Percentiles rank a stretch among this genome's conserved stretches.
Evolutionary conservation across 768 basidiomycete genomes (phyloP).

Genomic region (Tylopilus vinaceipallidus): DNA sequence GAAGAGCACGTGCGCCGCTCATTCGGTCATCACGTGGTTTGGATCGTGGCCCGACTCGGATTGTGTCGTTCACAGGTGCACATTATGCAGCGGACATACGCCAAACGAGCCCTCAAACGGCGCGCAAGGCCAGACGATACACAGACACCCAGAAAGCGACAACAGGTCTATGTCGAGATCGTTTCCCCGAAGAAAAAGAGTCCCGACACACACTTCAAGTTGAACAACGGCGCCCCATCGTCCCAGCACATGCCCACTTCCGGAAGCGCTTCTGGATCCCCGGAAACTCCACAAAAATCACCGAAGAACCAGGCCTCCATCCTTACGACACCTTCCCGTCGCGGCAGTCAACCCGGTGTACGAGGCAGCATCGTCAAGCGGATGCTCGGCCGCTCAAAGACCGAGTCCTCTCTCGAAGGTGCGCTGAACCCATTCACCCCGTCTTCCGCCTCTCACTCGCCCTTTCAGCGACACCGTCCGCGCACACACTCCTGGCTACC

Average conservation of each 20-base stretch:
- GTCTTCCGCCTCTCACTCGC: background rate
- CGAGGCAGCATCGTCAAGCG: slow-evolving; percentile 54
- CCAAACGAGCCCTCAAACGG: slow-evolving; percentile 24
- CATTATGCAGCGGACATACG: slow-evolving; percentile 38
- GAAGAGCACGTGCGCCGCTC: no score
- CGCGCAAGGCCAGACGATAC: background rate
- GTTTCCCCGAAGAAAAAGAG: slow-evolving; percentile 10
- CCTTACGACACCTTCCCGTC: slow-evolving; percentile 2
- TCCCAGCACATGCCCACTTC: no score
- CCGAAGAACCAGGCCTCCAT: slow-evolving; percentile 46
- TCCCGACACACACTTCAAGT: no score
- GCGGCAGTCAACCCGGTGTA: slow-evolving; percentile 33
- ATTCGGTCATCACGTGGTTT: no score
- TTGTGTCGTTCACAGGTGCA: no score
- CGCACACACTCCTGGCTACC: background rate
- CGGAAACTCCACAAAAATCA: slow-evolving; percentile 7
- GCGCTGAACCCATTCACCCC: background rate
- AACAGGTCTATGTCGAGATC: slow-evolving; percentile 32
- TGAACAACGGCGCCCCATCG: no score
- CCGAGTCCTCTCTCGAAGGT: slow-evolving; percentile 51
- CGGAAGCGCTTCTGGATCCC: background rate
- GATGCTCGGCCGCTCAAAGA: slow-evolving; percentile 70
- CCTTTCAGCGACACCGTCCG: slow-evolving; percentile 3
- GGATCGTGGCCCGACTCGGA: no score
- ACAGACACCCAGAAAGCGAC: slow-evolving; percentile 26